These are phyloP conservation scores for Gynostemma pentaphyllum DNA, from an alignment of 306 rosid species.

Conservation along the genomic window DNA sequence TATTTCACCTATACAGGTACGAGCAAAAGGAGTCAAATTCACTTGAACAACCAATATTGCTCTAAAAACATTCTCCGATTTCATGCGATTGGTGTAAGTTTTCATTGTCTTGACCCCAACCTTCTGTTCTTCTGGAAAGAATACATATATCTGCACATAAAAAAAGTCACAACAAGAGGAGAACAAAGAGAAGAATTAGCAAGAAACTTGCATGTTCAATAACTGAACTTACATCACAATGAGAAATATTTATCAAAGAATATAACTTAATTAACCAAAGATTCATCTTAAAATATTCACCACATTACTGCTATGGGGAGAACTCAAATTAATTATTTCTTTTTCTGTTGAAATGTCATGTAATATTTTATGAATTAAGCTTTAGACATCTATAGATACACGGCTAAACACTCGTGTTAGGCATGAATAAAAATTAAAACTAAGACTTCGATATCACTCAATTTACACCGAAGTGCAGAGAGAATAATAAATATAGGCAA, in stretches of 20 bases:
- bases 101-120: slow-evolving; percentile 52
- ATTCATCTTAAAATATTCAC: no score
- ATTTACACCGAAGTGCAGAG: no score
- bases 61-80: slow-evolving; percentile 46
- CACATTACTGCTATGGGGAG: no score
- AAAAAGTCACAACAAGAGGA: neutral
- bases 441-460: no score
- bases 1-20: slow-evolving; percentile 31
- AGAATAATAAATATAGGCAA: no score
- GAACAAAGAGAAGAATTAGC: neutral
- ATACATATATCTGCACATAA: slow-evolving; percentile 42
- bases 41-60: slow-evolving; percentile 56
- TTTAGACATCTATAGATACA: no score
- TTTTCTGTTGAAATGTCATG: no score
- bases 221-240: neutral
- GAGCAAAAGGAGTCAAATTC: slow-evolving; percentile 50
- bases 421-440: no score
- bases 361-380: no score
- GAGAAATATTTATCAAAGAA: neutral
- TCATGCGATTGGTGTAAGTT: slow-evolving; percentile 55
- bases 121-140: slow-evolving; percentile 58
- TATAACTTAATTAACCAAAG: no score
- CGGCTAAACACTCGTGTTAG: no score
- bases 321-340: no score
- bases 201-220: neutral